A percentile compares a stretch with the other conserved stretches of the same genome.
Evolutionary conservation across 805 yeast species (phyloP).

Genomic region (Candida methanosorbosa): DNA sequence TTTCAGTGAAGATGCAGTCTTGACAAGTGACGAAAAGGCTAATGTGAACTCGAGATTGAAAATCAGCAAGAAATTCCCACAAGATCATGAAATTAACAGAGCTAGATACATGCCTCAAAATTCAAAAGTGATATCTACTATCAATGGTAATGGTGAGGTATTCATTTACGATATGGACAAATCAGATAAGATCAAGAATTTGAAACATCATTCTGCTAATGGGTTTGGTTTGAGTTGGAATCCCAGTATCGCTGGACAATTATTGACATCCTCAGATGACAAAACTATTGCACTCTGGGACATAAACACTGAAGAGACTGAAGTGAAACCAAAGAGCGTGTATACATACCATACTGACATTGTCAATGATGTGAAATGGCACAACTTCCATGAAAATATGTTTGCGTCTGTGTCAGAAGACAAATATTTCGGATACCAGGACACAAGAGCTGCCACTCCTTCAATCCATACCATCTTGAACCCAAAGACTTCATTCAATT

Average conservation of each 20-base stretch:
- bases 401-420: constrained; percentile 78
- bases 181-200: constrained; percentile 18
- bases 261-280: constrained; percentile 64
- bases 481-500: constrained; percentile 39
- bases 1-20: constrained; percentile 11
- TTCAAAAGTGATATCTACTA: constrained; percentile 48
- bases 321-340: constrained; percentile 19
- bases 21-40: constrained; percentile 16
- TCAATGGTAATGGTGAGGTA: constrained; percentile 58
- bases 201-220: constrained; percentile 51
- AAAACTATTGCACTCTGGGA: constrained; percentile 56
- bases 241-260: constrained; percentile 33
- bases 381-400: constrained; percentile 35
- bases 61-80: constrained; percentile 51
- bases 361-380: constrained; percentile 76
- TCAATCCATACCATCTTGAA: constrained; percentile 15
- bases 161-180: constrained; percentile 36
- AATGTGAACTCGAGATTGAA: constrained; percentile 47
- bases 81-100: constrained; percentile 60
- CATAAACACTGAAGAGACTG: constrained; percentile 10
- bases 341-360: constrained; percentile 41
- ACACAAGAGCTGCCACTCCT: constrained; percentile 31
- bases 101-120: constrained; percentile 65
- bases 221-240: constrained; percentile 76
- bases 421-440: constrained; percentile 43